These are phyloP conservation scores for Ogataea trehaloabstinens DNA, from an alignment of 805 yeast genomes.

Conservation along the genomic window DNA sequence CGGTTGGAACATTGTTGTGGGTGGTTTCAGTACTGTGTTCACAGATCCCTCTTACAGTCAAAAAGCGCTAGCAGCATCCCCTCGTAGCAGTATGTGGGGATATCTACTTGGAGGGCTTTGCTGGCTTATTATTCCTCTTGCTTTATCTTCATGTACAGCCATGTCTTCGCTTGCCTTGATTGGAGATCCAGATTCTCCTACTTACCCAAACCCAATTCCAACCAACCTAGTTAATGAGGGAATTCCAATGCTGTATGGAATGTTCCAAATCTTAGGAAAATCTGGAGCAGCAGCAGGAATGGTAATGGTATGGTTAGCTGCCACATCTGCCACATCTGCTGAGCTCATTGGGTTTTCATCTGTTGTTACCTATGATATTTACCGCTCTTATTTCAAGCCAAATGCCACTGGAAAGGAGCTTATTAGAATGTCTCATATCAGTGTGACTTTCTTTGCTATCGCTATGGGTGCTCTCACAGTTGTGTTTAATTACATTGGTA, in stretches of 20 bases:
- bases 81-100: constrained; percentile 28
- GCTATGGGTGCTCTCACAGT: constrained; percentile 38
- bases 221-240: constrained; percentile 39
- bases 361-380: constrained; percentile 39
- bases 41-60: constrained; percentile 31
- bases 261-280: constrained; percentile 34
- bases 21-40: constrained; percentile 29
- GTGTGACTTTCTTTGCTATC: constrained; percentile 42
- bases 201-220: constrained; percentile 42
- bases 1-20: constrained; percentile 35
- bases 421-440: constrained; percentile 34
- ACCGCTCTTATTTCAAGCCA: constrained; percentile 39
- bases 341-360: constrained; percentile 42
- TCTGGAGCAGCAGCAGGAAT: constrained; percentile 42
- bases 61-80: constrained; percentile 32
- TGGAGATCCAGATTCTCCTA: constrained; percentile 32
- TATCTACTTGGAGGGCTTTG: constrained; percentile 32
- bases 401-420: constrained; percentile 38
- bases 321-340: constrained; percentile 41
- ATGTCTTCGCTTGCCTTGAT: constrained; percentile 35
- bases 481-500: constrained; percentile 40
- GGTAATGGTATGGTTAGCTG: constrained; percentile 40
- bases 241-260: constrained; percentile 36
- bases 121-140: constrained; percentile 33
- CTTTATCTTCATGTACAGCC: constrained; percentile 32